Evolutionary conservation across 495 filamentous ascomycete species (phyloP), one percentile per base, ranked within the genome.

Genomic region (Chaetomium cochliodes): DNA sequence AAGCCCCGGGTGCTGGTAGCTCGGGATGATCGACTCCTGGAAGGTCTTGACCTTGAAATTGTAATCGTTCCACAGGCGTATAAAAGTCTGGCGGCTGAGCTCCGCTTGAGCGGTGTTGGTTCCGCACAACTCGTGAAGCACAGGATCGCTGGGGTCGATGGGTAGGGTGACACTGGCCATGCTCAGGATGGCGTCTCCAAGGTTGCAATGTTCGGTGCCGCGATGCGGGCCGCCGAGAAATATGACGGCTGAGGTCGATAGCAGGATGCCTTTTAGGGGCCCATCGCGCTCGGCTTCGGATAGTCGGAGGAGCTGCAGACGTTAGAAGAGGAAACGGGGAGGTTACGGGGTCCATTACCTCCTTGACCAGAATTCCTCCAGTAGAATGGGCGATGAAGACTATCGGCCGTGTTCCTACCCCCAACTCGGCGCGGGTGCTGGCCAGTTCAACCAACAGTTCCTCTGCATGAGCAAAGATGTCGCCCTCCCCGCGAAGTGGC

Each of bases 41-140:
- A 75, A 78, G 5, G 75, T 78, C 65, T 76, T 77, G 41, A 78
- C 76, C 22, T 54, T 63, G 63, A 77, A 77, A 59, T 77, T 77
- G 58, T 72, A 72, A 47, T 69, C 70, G 39, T 73, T 74, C 75
- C 73, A 75, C 23, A 72, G 49, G 22, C 73, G 63, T 25, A 73
- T 28, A 60, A 77, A 77, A 0, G 72, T 26, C 30, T 70, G 66
- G 11, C 70, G 60, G 9, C 69, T 72, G 16, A 71, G 56, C 49
- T 76, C 72, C 0, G 64, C 52, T 33, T 68, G 61, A 4, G 63
- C 53, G 37, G 65, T 71, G 42, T 68, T 69, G 4, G 69, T 69
- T 0, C 75, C 72, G 46, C 74, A 74, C 25, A 78, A 67, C 16
- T 73, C 68, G 28, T 70, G 66, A 12, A 77, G 64, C 3, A 68